Percentiles rank a stretch among this genome's conserved stretches.
phyloP scores from a whole-genome alignment of 2,329 filamentous ascomycete genomes.

The Ceratocystis colombiana region DNA sequence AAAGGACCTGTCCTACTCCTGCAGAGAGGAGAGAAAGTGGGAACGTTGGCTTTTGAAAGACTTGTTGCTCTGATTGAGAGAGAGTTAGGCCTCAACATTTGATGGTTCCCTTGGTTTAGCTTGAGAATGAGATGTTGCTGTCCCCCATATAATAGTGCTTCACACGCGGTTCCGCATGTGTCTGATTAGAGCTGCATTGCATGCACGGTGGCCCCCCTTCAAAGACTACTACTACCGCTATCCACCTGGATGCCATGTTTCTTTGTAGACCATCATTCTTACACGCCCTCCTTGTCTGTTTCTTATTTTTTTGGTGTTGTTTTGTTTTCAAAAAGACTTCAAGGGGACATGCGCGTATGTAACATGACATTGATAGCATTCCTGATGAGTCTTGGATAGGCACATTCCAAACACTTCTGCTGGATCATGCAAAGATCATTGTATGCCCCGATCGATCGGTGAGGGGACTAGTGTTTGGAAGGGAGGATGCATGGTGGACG shows the following conservation, averaged over 20 bases:
- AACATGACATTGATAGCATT: conserved; percentile 14
- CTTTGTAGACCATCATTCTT: background rate
- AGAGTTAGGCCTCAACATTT: too few species aligned
- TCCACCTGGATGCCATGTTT: background rate
- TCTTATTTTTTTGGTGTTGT: background rate
- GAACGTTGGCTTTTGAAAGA: too few species aligned
- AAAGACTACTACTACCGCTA: too few species aligned
- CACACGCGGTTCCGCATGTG: too few species aligned
- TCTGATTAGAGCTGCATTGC: too few species aligned
- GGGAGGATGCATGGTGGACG: background rate
- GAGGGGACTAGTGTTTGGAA: background rate
- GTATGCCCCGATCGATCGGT: background rate
- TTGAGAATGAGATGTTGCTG: too few species aligned
- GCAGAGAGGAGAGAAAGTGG: too few species aligned
- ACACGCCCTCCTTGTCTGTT: background rate
- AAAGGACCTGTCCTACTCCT: background rate
- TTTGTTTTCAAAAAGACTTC: too few species aligned
- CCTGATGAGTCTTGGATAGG: background rate
- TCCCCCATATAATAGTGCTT: too few species aligned
- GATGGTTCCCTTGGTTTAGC: too few species aligned
- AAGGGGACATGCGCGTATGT: background rate
- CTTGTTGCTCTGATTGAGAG: too few species aligned
- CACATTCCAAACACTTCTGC: background rate
- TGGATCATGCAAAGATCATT: background rate
- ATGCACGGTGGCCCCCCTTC: too few species aligned